A percentile compares a stretch with the other conserved stretches of the same genome.
Conservation (phyloP, 2,329 filamentous ascomycete species). For the Trichophyton benhamiae region DNA sequence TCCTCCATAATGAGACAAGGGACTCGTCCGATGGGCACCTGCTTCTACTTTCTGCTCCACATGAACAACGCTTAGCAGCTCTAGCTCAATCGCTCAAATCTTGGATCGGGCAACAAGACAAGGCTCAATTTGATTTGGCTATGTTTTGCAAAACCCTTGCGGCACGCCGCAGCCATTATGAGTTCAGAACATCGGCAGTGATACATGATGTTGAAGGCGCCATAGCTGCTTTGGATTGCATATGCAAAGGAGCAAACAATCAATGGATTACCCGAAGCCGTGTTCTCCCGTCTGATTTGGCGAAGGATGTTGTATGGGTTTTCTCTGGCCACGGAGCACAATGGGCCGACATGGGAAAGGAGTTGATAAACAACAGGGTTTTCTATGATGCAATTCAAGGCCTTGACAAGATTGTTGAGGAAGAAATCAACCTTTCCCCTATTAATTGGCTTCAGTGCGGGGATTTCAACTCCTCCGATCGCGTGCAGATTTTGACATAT, state of each 20-base stretch:
- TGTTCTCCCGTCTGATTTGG: neutral
- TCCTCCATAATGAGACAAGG: neutral
- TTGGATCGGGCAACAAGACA: neutral
- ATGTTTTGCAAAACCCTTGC: neutral
- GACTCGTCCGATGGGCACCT: neutral
- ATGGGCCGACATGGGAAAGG: constrained; percentile 10
- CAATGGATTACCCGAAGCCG: neutral
- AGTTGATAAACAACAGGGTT: neutral
- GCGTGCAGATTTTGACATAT: neutral
- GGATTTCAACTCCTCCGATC: neutral
- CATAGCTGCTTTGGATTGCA: neutral
- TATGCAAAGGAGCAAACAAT: neutral
- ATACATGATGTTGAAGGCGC: neutral
- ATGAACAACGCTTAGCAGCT: neutral
- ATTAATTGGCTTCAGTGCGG: neutral
- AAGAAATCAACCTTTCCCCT: neutral
- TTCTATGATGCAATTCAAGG: neutral
- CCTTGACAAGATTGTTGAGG: neutral
- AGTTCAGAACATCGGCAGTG: neutral
- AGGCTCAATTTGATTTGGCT: neutral
- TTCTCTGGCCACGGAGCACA: constrained; percentile 16
- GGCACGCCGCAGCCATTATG: neutral
- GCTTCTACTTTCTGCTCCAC: neutral
- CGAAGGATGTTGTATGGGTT: constrained; percentile 7
- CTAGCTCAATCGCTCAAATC: neutral